A percentile compares a stretch with the other conserved stretches of the same genome.
phyloP scores from a whole-genome alignment of 495 filamentous ascomycete genomes.

The Articulospora tetracladia region DNA sequence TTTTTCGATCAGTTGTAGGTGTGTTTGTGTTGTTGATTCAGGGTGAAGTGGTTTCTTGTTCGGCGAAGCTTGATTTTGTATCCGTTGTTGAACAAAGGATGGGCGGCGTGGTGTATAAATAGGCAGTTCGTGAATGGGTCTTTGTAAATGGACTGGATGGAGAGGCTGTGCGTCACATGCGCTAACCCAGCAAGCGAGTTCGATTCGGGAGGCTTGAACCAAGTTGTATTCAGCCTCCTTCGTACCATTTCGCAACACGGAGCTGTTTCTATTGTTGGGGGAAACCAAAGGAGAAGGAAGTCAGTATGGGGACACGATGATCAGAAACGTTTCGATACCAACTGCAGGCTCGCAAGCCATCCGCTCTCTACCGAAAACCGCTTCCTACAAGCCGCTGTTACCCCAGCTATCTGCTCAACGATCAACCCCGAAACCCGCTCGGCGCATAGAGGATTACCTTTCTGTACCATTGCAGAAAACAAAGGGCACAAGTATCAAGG shows the following conservation, averaged over 20 bases:
- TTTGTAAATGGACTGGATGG: not conserved
- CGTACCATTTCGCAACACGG: not conserved
- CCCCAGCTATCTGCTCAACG: not conserved
- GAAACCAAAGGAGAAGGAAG: not conserved
- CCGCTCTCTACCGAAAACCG: not conserved
- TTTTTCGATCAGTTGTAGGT: slow-evolving; percentile 1
- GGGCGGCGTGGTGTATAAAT: not conserved
- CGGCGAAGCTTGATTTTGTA: not conserved
- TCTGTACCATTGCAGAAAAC: not conserved
- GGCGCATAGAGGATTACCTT: not conserved
- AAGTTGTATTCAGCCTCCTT: not conserved
- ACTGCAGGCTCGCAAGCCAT: not conserved
- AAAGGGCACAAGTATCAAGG: not conserved
- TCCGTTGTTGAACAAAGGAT: not conserved
- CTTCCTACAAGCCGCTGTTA: not conserved
- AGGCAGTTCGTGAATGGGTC: slow-evolving; percentile 3
- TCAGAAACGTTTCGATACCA: not conserved
- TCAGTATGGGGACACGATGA: not conserved
- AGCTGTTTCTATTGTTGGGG: not conserved
- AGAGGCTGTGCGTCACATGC: slow-evolving; percentile 16
- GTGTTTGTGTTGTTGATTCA: too few relatives aligned
- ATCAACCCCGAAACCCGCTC: not conserved
- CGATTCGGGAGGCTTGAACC: not conserved
- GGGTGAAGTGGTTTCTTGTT: not conserved
- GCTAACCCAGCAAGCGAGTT: not conserved